Evolutionary conservation across 768 basidiomycete species (phyloP).

Genomic region (Lentinula boryana): DNA sequence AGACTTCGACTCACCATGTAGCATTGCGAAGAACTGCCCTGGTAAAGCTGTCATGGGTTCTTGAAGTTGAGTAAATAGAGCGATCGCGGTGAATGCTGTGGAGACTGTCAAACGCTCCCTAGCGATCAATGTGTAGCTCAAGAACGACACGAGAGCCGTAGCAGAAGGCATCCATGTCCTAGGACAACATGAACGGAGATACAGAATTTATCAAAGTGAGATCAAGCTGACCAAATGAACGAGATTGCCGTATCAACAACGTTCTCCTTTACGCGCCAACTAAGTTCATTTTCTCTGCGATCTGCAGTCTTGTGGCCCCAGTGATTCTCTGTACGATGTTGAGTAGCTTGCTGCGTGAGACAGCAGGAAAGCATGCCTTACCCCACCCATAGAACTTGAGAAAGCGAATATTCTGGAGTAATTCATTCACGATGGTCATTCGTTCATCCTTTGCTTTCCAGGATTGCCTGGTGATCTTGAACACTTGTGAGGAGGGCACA

Average conservation of each 20-base stretch:
- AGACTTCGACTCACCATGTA: constrained; percentile 39
- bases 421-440: constrained; percentile 70
- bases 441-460: constrained; percentile 63
- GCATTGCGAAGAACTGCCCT: constrained; percentile 55
- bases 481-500: constrained; percentile 1
- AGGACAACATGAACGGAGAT: not conserved
- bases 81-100: constrained; percentile 76
- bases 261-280: constrained; percentile 63
- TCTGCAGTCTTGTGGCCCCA: constrained; percentile 52
- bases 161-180: constrained; percentile 75
- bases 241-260: constrained; percentile 53
- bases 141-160: constrained; percentile 55
- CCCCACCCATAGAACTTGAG: constrained; percentile 78
- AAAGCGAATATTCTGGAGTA: constrained; percentile 69
- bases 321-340: constrained; percentile 36
- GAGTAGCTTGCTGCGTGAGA: not conserved
- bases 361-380: constrained; percentile 18
- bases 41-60: constrained; percentile 62
- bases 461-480: constrained; percentile 47
- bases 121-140: constrained; percentile 64
- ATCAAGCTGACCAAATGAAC: constrained; percentile 54
- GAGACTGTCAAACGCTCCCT: constrained; percentile 65
- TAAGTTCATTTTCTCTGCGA: constrained; percentile 57
- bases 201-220: not conserved
- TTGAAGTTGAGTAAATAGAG: constrained; percentile 69